Evolutionary conservation across 805 yeast genomes (phyloP).

Genomic region (Cyberlindnera veronae): DNA sequence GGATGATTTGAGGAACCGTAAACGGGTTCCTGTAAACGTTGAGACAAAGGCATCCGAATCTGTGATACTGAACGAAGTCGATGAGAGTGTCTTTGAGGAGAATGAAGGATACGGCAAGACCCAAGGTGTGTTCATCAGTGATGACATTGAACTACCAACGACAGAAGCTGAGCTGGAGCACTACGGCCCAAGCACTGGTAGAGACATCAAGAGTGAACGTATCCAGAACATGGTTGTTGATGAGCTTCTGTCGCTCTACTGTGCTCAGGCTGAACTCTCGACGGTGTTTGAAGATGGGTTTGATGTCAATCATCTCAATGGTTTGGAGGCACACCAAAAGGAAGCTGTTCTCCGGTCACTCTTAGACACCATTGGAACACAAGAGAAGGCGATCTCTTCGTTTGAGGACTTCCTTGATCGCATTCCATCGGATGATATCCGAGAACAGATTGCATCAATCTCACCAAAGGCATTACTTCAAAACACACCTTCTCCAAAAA

Average conservation of each 20-base stretch:
- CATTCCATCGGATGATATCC: constrained; percentile 8
- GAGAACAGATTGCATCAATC: neutral
- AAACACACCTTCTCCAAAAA: neutral
- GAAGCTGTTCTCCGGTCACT: constrained; percentile 1
- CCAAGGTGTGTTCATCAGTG: neutral
- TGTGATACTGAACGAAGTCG: neutral
- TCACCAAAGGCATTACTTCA: neutral
- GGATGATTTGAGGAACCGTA: neutral
- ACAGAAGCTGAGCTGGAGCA: constrained; percentile 12
- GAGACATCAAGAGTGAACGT: constrained; percentile 6
- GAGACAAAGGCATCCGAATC: neutral
- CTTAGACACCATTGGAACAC: constrained; percentile 3
- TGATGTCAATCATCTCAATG: neutral
- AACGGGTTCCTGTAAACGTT: neutral
- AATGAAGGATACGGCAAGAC: neutral
- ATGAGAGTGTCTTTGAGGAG: neutral
- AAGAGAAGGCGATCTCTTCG: constrained; percentile 6
- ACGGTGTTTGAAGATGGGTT: constrained; percentile 4
- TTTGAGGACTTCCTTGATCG: constrained; percentile 9
- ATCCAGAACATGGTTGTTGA: constrained; percentile 11
- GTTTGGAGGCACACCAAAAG: neutral
- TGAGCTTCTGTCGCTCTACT: constrained; percentile 5
- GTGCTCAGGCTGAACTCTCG: neutral
- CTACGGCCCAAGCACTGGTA: constrained; percentile 1
- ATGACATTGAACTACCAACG: constrained; percentile 7